Conservation (phyloP, 75 land plant genomes). For the Isoetes taiwanensis region DNA sequence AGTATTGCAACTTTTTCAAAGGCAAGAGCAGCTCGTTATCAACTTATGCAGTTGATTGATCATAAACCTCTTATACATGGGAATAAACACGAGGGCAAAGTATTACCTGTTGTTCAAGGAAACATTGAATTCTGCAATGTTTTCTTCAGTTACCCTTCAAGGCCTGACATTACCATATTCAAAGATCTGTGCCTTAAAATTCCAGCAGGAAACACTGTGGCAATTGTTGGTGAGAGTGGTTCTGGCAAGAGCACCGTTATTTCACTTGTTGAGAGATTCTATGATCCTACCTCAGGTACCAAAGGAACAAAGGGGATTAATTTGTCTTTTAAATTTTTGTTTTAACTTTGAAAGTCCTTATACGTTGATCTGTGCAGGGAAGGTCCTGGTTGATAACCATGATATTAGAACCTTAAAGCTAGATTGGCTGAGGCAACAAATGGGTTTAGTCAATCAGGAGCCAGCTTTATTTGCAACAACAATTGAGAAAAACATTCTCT, state of each 20-base stretch:
- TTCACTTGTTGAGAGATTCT: conserved; percentile 83
- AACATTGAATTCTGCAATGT: conserved; percentile 79
- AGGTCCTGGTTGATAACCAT: conserved; percentile 21
- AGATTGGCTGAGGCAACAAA: conserved; percentile 38
- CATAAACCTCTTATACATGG: conserved; percentile 20
- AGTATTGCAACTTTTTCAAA: conserved; percentile 16
- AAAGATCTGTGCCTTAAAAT: conserved; percentile 57
- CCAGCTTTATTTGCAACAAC: conserved; percentile 39
- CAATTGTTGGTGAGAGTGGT: conserved; percentile 95
- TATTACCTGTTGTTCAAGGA: conserved; percentile 49
- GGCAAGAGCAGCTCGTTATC: conserved; percentile 15
- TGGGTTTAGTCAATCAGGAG: conserved; percentile 49
- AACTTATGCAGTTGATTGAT: conserved; percentile 16
- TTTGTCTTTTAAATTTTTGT: too few relatives aligned
- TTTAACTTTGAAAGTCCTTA: too few relatives aligned
- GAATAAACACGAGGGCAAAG: conserved; percentile 9
- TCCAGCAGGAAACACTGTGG: conserved; percentile 81
- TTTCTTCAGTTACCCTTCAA: conserved; percentile 77
- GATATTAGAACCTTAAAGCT: conserved; percentile 35
- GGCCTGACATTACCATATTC: conserved; percentile 73
- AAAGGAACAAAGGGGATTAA: too few relatives aligned
- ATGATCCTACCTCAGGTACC: conserved; percentile 86
- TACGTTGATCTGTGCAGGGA: conserved; percentile 12
- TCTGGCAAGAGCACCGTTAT: conserved; percentile 96
- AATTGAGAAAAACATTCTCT: conserved; percentile 39